Base-by-base conservation (phyloP, 805 yeast species). In the Tetrapisispora pingtungensis region DNA sequence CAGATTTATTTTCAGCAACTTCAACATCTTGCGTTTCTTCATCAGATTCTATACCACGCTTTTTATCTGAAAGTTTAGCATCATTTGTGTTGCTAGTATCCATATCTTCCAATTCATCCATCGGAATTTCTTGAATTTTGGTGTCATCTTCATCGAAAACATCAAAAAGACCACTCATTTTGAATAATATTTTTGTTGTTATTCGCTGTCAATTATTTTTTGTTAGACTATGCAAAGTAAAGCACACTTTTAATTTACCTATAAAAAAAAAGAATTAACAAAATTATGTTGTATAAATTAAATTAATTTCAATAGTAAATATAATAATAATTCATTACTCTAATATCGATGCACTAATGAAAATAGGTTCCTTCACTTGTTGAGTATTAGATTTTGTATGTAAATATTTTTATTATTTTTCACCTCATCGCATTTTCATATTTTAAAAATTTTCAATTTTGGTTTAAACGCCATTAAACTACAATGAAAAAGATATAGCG, bases 141-240 rank as follows among this genome's bases (percentile, higher is more conserved):
- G 49, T 47, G 14, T 57, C 57, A 15, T 53, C 56, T 46, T 60
- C 66, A 15, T 56, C 59, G 45, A 62, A 62, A 17, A 61, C 66
- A 49, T 58, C 66, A 47, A 62, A 62, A 24, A 62, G 47, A 36
- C 58, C 64, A 36, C 46, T 44, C 46, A 44, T 44, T 20, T 4
- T 28, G 34, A 14, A 14, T 27, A 19, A 28, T 14, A 28, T 10
- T 13, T 10, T 24, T 22, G 7, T 24, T 7, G 18, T 26, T 20
- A 22, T 6, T 22, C 26, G 5, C 8, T 8, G 26, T 22, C 26
- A 22, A 8, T 6, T 5, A 6, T 22, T 22, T 8, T 22, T 22
- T 6, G 26, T n/a, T n/a, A n/a, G n/a, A n/a, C n/a, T n/a, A n/a
- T n/a, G n/a, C n/a, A n/a, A n/a, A n/a, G n/a, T n/a, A n/a, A 26